These are phyloP conservation scores for Tylopilus intermedius DNA, from an alignment of 768 basidiomycete species.

Conservation along the genomic window DNA sequence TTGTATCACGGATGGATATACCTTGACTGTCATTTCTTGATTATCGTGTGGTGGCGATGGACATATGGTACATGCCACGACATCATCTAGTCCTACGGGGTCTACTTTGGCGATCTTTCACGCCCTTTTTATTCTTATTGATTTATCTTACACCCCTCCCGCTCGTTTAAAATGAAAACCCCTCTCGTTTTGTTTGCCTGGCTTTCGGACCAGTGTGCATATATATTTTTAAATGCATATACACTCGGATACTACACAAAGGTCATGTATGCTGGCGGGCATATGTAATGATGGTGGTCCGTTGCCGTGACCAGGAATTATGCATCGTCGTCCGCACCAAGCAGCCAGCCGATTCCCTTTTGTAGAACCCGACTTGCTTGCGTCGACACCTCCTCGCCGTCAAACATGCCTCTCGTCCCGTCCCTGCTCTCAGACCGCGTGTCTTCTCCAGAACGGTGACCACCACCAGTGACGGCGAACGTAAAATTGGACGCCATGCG, in stretches of 20 bases:
- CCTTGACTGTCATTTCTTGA: conserved; percentile 10
- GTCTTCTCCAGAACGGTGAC: conserved; percentile 25
- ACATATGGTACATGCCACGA: conserved; percentile 9
- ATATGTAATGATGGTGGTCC: conserved; percentile 13
- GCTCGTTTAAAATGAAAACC: conserved; percentile 18
- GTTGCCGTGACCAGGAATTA: background rate
- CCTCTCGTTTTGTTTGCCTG: conserved; percentile 26
- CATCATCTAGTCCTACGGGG: conserved; percentile 12
- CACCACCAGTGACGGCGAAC: conserved; percentile 50
- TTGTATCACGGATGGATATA: conserved; percentile 16
- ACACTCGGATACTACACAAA: conserved; percentile 15
- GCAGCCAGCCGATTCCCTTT: conserved; percentile 92
- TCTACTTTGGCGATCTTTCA: conserved; percentile 4
- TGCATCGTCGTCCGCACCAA: conserved; percentile 69
- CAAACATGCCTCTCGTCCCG: conserved; percentile 38
- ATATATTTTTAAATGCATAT: conserved; percentile 19
- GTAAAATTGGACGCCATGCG: conserved; percentile 73
- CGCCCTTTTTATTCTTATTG: conserved; percentile 22
- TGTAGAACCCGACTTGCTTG: conserved; percentile 77
- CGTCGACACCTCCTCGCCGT: conserved; percentile 60
- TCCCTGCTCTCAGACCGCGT: conserved; percentile 34
- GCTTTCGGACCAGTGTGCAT: conserved; percentile 23
- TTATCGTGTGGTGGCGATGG: conserved; percentile 11
- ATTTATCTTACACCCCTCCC: conserved; percentile 22
- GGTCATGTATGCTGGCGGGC: conserved; percentile 12